Conservation (phyloP, 73 alveolate genomes). For the Diophrys sp. region DNA sequence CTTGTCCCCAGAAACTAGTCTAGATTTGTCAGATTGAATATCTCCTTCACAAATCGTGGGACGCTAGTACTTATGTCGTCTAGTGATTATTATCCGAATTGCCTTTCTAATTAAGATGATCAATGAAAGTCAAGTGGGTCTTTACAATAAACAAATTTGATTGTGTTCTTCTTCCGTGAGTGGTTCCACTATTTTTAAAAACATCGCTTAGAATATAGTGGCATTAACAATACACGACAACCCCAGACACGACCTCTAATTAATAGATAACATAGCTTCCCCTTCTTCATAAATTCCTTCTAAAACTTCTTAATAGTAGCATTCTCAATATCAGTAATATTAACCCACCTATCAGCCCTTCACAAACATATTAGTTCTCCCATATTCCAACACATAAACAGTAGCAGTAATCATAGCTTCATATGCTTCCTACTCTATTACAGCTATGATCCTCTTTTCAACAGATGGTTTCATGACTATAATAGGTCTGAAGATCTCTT, state of each 20-base stretch:
- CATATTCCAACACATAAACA: slow-evolving; percentile 42
- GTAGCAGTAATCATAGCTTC: slow-evolving; percentile 16
- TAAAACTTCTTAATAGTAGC: not conserved
- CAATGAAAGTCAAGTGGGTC: not conserved
- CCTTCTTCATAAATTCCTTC: not conserved
- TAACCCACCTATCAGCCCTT: slow-evolving; percentile 74
- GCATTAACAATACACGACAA: slow-evolving; percentile 7
- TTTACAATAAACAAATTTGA: not conserved
- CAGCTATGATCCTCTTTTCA: not conserved
- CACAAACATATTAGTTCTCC: slow-evolving; percentile 51
- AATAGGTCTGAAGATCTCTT: slow-evolving; percentile 50
- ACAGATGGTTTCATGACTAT: slow-evolving; percentile 21
- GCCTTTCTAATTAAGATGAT: not conserved
- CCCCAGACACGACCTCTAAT: not conserved
- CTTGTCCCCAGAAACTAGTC: not conserved
- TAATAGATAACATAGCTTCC: not conserved
- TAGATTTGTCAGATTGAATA: not conserved
- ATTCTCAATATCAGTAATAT: slow-evolving; percentile 39
- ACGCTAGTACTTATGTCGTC: not conserved
- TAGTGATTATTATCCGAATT: not conserved
- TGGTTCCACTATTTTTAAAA: not conserved
- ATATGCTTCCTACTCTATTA: not conserved
- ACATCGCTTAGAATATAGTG: not conserved
- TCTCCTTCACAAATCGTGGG: not conserved
- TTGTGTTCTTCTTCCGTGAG: slow-evolving; percentile 2